Evolutionary conservation across 2,329 filamentous ascomycete genomes (phyloP).

Genomic region (Sporothrix sp.): DNA sequence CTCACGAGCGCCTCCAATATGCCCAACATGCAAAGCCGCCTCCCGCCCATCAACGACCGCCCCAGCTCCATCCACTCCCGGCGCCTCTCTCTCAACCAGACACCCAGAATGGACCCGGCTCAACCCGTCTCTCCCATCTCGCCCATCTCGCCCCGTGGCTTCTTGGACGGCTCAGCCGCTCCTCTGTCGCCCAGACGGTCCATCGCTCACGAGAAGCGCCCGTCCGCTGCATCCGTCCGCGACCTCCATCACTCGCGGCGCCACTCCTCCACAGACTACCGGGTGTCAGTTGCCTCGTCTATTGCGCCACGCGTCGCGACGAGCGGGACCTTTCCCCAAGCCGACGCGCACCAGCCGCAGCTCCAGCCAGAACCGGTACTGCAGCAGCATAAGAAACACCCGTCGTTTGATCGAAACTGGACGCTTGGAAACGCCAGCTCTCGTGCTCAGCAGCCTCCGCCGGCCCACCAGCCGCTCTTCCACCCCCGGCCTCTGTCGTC

Average conservation of each 20-base stretch:
- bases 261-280: constrained; percentile 77
- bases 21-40: constrained; percentile 35
- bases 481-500: constrained; percentile 41
- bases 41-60: constrained; percentile 33
- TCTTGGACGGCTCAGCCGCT: constrained; percentile 27
- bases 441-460: constrained; percentile 20
- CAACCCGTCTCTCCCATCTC: constrained; percentile 33
- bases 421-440: constrained; percentile 46
- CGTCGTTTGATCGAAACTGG: constrained; percentile 63
- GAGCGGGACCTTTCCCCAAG: constrained; percentile 34
- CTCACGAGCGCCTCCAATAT: constrained; percentile 43
- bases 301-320: constrained; percentile 34
- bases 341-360: constrained; percentile 21
- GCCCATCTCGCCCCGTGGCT: constrained; percentile 18
- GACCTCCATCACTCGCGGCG: constrained; percentile 76
- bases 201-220: constrained; percentile 43
- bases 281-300: constrained; percentile 27
- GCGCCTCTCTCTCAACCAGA: constrained; percentile 41
- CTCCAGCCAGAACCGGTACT: not conserved
- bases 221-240: constrained; percentile 73
- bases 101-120: constrained; percentile 35
- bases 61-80: constrained; percentile 38
- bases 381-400: constrained; percentile 46
- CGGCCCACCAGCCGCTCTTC: constrained; percentile 6
- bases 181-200: constrained; percentile 26